A percentile compares a stretch with the other conserved stretches of the same genome.
phyloP scores from a whole-genome alignment of 75 land plant genomes.

The Sequoia sempervirens region DNA sequence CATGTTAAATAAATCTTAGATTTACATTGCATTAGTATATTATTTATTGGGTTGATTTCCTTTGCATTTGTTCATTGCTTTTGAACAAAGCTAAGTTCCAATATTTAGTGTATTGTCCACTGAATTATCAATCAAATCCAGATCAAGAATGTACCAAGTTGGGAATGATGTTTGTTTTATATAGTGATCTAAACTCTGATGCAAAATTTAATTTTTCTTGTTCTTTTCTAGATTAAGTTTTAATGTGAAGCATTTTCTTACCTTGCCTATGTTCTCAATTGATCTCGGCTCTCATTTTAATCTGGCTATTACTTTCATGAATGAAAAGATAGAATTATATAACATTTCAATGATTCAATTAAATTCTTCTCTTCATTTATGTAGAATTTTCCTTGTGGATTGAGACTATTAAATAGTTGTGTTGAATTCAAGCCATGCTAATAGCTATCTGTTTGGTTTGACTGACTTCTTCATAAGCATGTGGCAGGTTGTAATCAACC shows the following conservation, averaged over 20 bases:
- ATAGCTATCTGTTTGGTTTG: background rate
- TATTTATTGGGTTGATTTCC: background rate
- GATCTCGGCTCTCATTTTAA: background rate
- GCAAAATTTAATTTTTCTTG: background rate
- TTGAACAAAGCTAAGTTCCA: background rate
- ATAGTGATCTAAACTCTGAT: background rate
- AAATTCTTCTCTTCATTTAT: background rate
- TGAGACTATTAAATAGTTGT: background rate
- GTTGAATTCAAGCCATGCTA: background rate
- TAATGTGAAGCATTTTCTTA: background rate
- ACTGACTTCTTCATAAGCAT: constrained; percentile 5
- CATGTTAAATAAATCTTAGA: background rate
- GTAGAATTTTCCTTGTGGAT: background rate
- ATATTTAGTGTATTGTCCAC: background rate
- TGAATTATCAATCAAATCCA: background rate
- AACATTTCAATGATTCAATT: background rate
- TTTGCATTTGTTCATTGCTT: background rate
- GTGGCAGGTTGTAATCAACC: constrained; percentile 81
- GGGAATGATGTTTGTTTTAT: background rate
- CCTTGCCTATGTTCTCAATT: background rate
- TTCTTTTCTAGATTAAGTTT: background rate
- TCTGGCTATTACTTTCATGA: background rate
- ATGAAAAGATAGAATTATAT: background rate
- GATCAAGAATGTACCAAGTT: background rate
- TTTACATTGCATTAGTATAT: background rate